Base-by-base conservation (phyloP, 164 flowering plant species). In the Warburgia ugandensis region DNA sequence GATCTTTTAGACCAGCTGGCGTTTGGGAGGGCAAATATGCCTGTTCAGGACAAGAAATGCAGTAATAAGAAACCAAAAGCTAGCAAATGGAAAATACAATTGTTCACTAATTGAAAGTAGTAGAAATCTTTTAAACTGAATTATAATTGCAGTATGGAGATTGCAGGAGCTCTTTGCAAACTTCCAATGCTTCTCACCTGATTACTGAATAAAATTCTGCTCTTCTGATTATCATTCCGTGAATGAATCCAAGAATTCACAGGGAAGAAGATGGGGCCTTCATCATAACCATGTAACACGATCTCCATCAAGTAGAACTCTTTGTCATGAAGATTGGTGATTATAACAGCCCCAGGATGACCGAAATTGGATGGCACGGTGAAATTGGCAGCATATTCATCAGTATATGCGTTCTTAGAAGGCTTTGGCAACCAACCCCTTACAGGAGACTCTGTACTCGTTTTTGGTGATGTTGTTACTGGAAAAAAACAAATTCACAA, bases 191-290 rank as follows among this genome's bases (percentile, higher is more conserved):
- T 56, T 29, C 58, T 60, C 22, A 88, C 97, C 60, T 82, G 75
- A 68, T 86, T 91, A 57, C 65, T 79, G 78, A 86, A 91, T 30
- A 91, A 73, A 25, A 91, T 79, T 62, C 97, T 75, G 59, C 86
- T 77, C 35, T 84, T 87, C 16, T 79, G 79, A 56, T 79, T 77
- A 55, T 80, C 86, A 12, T 77, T 74, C n/a, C 57, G 69, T 0
- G 95, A 77, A 53, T 86, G 94, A 44, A 91, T 81, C 95, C 97
- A 91, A 5, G 94, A 72, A 62, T 83, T 71, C 20, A 82, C 95
- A 14, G 81, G 81, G 64, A 86, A 91, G 72, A 75, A 75, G 19
- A 84, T 17, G 32, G 87, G 87, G 3, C 82, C 90, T 48, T 58
- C 75, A 46, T 63, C 66, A 56, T 77, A 84, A 29, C 85, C 88